A percentile compares a stretch with the other conserved stretches of the same genome.
These are phyloP conservation scores for Posidonia oceanica DNA, from an alignment of 116 monocot genomes.

Conservation along the genomic window DNA sequence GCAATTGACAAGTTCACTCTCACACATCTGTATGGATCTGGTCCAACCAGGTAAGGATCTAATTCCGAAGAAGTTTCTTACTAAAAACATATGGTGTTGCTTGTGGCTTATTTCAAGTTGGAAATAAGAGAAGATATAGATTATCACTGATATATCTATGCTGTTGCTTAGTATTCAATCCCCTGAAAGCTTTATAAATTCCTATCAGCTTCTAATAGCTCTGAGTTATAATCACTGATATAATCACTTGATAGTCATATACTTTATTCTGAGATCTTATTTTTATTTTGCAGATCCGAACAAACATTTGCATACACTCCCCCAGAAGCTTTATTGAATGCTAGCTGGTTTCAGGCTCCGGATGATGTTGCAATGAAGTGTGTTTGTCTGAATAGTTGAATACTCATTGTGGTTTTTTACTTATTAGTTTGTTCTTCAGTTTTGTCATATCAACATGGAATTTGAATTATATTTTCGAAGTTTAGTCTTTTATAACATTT, in stretches of 20 bases:
- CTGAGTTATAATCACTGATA: too few relatives aligned
- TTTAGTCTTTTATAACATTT: too few relatives aligned
- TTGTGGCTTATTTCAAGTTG: too few relatives aligned
- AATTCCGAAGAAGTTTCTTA: background rate
- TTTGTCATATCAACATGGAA: background rate
- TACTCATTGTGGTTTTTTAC: background rate
- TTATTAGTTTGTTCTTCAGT: background rate
- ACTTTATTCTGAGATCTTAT: background rate
- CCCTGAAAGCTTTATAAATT: too few relatives aligned
- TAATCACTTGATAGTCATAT: too few relatives aligned
- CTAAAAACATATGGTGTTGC: too few relatives aligned
- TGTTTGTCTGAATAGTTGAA: background rate
- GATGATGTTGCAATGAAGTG: slow-evolving; percentile 46
- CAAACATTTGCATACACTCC: slow-evolving; percentile 88
- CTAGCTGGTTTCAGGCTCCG: slow-evolving; percentile 67
- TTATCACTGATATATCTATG: too few relatives aligned
- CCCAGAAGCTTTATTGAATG: slow-evolving; percentile 86
- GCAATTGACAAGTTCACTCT: slow-evolving; percentile 75
- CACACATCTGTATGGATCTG: slow-evolving; percentile 69
- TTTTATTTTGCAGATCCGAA: slow-evolving; percentile 33
- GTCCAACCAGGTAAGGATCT: slow-evolving; percentile 49
- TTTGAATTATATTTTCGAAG: background rate
- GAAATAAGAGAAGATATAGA: too few relatives aligned
- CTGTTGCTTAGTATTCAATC: too few relatives aligned
- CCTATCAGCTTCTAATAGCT: too few relatives aligned